Percentiles rank a stretch among this genome's conserved stretches.
phyloP scores from a whole-genome alignment of 305 asterid genomes.

The Solanum hybrid region DNA sequence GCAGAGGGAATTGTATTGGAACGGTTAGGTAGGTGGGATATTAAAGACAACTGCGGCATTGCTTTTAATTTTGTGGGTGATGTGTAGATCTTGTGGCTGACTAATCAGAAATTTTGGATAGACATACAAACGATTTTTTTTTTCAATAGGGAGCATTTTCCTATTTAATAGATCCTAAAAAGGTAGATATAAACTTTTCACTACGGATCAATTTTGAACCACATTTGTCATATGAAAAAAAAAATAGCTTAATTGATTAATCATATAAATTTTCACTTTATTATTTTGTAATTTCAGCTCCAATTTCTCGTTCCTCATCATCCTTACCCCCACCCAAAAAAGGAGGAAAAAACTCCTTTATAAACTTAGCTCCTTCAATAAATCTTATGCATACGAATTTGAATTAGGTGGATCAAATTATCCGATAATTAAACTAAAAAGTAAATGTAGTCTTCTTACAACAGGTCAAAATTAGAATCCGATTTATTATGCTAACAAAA shows the following conservation, averaged over 20 bases:
- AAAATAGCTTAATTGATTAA: neutral
- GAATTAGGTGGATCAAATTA: neutral
- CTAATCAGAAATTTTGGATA: neutral
- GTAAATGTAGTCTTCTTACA: neutral
- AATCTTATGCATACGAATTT: neutral
- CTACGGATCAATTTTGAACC: neutral
- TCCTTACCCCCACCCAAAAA: neutral
- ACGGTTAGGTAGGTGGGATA: neutral
- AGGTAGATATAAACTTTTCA: neutral
- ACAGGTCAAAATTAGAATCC: neutral
- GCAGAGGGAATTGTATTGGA: neutral
- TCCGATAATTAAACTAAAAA: neutral
- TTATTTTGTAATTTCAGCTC: neutral
- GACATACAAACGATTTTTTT: neutral
- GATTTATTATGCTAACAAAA: neutral
- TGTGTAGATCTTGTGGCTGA: neutral
- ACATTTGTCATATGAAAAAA: neutral
- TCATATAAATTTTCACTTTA: neutral
- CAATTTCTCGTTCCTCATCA: neutral
- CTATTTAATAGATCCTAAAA: neutral
- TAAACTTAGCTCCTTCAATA: neutral
- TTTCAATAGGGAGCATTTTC: accelerated
- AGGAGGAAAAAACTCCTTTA: neutral
- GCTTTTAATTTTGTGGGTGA: neutral
- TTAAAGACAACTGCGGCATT: neutral